Evolutionary conservation across 2,329 filamentous ascomycete species (phyloP).

Genomic region (Arthroderma sp.): DNA sequence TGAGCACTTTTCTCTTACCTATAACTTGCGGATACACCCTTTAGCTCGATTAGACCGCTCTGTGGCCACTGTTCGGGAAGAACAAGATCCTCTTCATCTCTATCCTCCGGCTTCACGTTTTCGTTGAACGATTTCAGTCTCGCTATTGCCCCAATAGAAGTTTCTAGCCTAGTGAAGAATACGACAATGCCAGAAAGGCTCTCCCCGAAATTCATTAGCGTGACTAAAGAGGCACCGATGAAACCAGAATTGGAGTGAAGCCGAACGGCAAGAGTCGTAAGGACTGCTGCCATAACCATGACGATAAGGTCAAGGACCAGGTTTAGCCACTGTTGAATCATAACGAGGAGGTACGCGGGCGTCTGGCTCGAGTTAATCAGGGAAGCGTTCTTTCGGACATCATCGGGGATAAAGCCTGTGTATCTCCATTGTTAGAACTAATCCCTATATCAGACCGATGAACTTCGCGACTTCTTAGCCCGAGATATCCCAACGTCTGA

Average conservation of each 20-base stretch:
- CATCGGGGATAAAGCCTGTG: slow-evolving; percentile 16
- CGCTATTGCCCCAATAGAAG: slow-evolving; percentile 16
- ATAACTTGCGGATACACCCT: slow-evolving; percentile 6
- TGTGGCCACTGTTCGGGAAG: slow-evolving; percentile 16
- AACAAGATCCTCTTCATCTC: slow-evolving; percentile 12
- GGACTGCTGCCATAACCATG: slow-evolving; percentile 25
- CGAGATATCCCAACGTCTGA: no score
- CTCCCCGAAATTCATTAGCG: not conserved
- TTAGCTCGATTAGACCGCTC: not conserved
- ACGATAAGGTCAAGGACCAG: slow-evolving; percentile 32
- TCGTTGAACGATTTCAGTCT: slow-evolving; percentile 15
- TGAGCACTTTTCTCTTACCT: not conserved
- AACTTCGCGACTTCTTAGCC: no score
- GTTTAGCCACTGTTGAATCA: slow-evolving; percentile 29
- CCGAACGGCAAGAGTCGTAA: slow-evolving; percentile 28
- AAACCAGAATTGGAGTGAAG: slow-evolving; percentile 20
- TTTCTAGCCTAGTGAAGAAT: slow-evolving; percentile 4
- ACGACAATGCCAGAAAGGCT: not conserved
- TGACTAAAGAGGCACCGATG: slow-evolving; percentile 14
- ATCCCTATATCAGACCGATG: no score
- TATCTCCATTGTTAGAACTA: no score
- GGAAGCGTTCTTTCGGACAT: slow-evolving; percentile 16
- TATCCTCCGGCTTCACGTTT: slow-evolving; percentile 13
- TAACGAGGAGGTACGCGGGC: slow-evolving; percentile 25
- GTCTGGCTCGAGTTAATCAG: slow-evolving; percentile 26